Evolutionary conservation across 129 eudicot species (phyloP), one percentile per base, ranked within the genome.

Genomic region (Pittosporum tobira): DNA sequence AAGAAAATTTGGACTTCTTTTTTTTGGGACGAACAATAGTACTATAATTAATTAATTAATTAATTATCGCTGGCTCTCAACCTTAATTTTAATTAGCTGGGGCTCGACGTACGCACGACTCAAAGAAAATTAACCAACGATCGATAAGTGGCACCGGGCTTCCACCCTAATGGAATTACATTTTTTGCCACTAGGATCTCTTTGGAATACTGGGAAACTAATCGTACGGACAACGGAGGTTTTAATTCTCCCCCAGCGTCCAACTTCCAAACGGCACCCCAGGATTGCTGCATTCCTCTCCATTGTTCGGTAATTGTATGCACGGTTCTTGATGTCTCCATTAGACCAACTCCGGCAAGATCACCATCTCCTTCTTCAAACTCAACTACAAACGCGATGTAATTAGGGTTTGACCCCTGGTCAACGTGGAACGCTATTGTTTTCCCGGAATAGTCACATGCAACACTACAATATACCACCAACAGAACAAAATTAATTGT

Each of bases 251-350:
- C 48, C 31, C 95, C 95, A 0, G 88, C 77, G 26, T 85, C 78
- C 0, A 79, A 46, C 64, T 73, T 72, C 97, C 97, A 89, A 16
- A 82, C 80, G 0, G 97, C 95, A 15, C 95, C 97, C 97, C 97
- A 85, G 0, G 93, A 89, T 61, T 85, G 93, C 51, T 75, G 74
- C 97, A 89, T 82, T 56, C 46, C 30, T 59, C 69, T 23, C 97
- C 97, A 89, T 36, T 49, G 49, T 29, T 64, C 27, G 11, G n/a
- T n/a, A n/a, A n/a, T n/a, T n/a, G n/a, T n/a, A n/a, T n/a, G 38
- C 62, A 0, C 38, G 23, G 24, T 29, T 46, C 65, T 68, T n/a
- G 51, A 40, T 61, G 71, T 66, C 51, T 82, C 84, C 71, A 72
- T 74, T 9, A 89, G 63, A 54, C 72, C 75, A 40, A 82, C 95